Base-by-base conservation (phyloP, 2,329 filamentous ascomycete genomes). In the Knufia fluminis region DNA sequence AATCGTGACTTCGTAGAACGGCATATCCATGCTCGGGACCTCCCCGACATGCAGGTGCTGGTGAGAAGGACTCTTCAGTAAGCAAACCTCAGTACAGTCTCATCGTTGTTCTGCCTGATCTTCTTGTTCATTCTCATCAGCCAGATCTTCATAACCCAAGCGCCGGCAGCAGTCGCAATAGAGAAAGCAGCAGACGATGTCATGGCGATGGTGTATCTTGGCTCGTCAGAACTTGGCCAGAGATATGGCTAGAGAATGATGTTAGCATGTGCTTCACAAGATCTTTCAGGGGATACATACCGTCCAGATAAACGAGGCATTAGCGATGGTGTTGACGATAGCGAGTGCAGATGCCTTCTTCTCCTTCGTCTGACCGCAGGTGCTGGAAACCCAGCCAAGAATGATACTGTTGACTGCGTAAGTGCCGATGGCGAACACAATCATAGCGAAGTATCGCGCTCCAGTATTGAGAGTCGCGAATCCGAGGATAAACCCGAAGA, bases 281-380 rank as follows among this genome's bases (percentile, higher is more conserved):
- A 22, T 32, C 33, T 23, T 28, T 35, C 19, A 41, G 42, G 51
- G 46, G 26, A 45, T 44, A 12, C 20, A 6, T 38, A 38, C 35
- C 7, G 9, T n/a, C 51, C 51, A 53, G 31, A 53, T 51, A 36
- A 53, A 53, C 2, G 39, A 46, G 8, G 43, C 41, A 26, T 68
- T 71, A 0, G 64, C 65, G 3, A 66, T 60, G 1, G 67, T 62
- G 45, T 72, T 71, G n/a, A 69, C 68, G 41, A 71, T 66, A 1
- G 67, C 66, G 16, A 71, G 58, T 3, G 63, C 59, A 2, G 67
- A 67, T 16, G 69, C 68, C 43, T 69, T 68, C 57, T 71, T 73
- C 52, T 70, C 68, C 3, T 64, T 57, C 1, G 68, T 70, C 41
- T 70, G 66, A 2, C 66, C 67, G 6, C 69, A 60, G 1, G 67